These are phyloP conservation scores for Anisodus tanguticus DNA, from an alignment of 257 asterid genomes.

Conservation along the genomic window DNA sequence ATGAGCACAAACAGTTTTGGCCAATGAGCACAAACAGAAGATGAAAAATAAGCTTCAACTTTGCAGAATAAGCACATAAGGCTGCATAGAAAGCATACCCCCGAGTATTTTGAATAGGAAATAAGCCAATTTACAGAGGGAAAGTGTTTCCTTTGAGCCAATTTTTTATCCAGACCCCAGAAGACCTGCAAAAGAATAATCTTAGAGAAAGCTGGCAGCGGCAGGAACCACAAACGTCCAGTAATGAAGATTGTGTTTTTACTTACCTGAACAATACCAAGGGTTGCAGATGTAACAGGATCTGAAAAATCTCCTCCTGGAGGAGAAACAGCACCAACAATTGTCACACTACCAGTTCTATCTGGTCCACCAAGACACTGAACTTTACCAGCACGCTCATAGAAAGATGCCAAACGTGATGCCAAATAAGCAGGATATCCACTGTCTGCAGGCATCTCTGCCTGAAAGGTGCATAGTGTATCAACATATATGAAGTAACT, in stretches of 20 bases:
- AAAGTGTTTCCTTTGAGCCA: constrained; percentile 97
- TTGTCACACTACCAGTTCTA: constrained; percentile 97
- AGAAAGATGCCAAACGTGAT: constrained; percentile 97
- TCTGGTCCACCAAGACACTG: constrained; percentile 99
- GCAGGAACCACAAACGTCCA: constrained; percentile 5
- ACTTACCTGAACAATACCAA: constrained; percentile 93
- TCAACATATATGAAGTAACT: background rate
- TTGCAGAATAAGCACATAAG: background rate
- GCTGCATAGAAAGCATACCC: constrained; percentile 52
- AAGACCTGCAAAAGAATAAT: constrained; percentile 67
- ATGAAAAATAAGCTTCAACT: background rate
- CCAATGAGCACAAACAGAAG: constrained; percentile 24
- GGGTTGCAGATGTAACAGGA: constrained; percentile 99
- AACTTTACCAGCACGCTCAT: constrained; percentile 99
- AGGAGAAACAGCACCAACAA: constrained; percentile 99
- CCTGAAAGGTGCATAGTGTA: constrained; percentile 48
- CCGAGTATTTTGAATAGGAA: constrained; percentile 94
- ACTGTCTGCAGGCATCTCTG: constrained; percentile 99
- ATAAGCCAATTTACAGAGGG: constrained; percentile 99
- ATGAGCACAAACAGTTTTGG: background rate
- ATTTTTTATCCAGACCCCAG: constrained; percentile 99
- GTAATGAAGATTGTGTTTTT: constrained; percentile 31
- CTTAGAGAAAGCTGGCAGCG: constrained; percentile 30
- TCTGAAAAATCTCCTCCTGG: constrained; percentile 99
- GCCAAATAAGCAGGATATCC: constrained; percentile 99